Evolutionary conservation across 371 early-diverging fungal species (phyloP).

Genomic region (Lichtheimia ornata): DNA sequence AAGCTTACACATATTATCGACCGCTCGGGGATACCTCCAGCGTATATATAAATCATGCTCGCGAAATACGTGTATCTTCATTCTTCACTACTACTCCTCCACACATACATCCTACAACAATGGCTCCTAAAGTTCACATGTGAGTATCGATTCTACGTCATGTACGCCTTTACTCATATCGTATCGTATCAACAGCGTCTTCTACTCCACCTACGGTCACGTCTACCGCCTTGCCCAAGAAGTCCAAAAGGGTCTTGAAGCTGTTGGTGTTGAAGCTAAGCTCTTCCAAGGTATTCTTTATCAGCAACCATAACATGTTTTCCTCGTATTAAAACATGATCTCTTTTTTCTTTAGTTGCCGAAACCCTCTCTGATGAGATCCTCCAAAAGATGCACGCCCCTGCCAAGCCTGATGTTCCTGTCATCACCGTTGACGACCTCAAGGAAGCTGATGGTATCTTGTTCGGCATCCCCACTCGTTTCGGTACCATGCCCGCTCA

Average conservation of each 20-base stretch:
- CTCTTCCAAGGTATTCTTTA: slow-evolving; percentile 51
- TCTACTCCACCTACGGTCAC: slow-evolving; percentile 61
- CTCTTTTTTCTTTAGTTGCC: slow-evolving; percentile 25
- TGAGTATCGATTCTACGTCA: too few relatives aligned
- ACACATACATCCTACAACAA: too few relatives aligned
- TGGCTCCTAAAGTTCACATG: too few relatives aligned
- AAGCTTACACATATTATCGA: too few relatives aligned
- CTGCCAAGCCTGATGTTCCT: slow-evolving; percentile 62
- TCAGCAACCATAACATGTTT: background rate
- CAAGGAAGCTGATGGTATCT: slow-evolving; percentile 71
- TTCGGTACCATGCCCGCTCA: slow-evolving; percentile 72
- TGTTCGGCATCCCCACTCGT: slow-evolving; percentile 63
- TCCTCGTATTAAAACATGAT: background rate
- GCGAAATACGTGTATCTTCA: too few relatives aligned
- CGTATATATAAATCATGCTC: too few relatives aligned
- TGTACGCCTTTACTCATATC: too few relatives aligned
- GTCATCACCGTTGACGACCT: slow-evolving; percentile 60
- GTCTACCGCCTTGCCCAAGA: slow-evolving; percentile 56
- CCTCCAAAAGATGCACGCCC: slow-evolving; percentile 73
- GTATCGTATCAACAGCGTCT: slow-evolving; percentile 22
- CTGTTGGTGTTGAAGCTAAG: slow-evolving; percentile 58
- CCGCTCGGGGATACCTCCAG: too few relatives aligned
- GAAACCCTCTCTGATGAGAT: slow-evolving; percentile 71
- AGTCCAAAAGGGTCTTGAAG: slow-evolving; percentile 63
- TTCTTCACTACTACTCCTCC: too few relatives aligned